phyloP scores from a whole-genome alignment of 1,284 basidiomycete genomes.

The Ganoderma sp. region DNA sequence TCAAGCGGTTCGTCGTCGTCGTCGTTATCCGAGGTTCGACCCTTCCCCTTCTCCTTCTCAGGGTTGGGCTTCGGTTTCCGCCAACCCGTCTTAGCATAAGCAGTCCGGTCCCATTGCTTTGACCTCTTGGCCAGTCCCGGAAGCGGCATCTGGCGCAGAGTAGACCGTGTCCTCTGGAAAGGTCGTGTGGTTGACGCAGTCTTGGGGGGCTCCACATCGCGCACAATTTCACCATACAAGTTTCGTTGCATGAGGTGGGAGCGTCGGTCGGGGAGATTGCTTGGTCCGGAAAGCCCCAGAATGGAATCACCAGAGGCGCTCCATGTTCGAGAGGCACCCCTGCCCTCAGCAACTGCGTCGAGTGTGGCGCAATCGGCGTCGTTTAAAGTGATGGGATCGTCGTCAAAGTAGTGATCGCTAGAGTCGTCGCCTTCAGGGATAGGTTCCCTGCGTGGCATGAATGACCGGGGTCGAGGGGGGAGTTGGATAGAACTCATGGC shows the following conservation, averaged over 20 bases:
- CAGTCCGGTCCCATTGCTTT: constrained; percentile 88
- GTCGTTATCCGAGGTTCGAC: constrained; percentile 50
- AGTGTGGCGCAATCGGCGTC: constrained; percentile 54
- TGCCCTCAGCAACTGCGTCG: constrained; percentile 56
- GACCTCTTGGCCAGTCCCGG: constrained; percentile 64
- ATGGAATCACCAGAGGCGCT: constrained; percentile 38
- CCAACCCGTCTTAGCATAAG: constrained; percentile 78
- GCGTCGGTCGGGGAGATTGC: constrained; percentile 26
- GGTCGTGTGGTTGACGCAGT: constrained; percentile 39
- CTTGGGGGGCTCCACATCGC: constrained; percentile 42
- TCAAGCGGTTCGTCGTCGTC: constrained; percentile 59
- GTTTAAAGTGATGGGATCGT: constrained; percentile 59
- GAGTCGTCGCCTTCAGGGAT: constrained; percentile 49
- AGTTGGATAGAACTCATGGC: constrained; percentile 14
- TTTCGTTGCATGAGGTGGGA: constrained; percentile 62
- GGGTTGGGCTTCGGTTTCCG: constrained; percentile 51
- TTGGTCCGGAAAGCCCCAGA: constrained; percentile 48
- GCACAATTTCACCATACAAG: constrained; percentile 62
- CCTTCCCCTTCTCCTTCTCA: constrained; percentile 48
- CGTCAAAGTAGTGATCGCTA: constrained; percentile 54
- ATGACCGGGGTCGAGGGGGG: neutral
- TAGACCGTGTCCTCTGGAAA: constrained; percentile 52
- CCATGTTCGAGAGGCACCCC: constrained; percentile 37
- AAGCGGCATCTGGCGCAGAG: constrained; percentile 45
- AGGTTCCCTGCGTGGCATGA: constrained; percentile 20